Conservation (phyloP, 2,329 filamentous ascomycete species). For the Aspergillus novoparasiticus region DNA sequence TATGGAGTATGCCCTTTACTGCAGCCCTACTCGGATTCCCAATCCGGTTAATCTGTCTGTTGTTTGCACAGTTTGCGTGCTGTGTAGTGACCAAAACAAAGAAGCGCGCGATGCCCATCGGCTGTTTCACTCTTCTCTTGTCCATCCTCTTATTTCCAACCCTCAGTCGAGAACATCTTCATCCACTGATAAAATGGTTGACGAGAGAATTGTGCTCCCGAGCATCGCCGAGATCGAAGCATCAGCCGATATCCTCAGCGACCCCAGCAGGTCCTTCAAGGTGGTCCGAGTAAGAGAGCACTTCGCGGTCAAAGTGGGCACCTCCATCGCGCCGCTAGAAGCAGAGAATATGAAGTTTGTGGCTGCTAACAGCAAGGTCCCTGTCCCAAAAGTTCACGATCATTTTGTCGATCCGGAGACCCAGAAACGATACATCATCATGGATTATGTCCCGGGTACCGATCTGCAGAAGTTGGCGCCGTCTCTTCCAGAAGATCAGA, state of each 20-base stretch:
- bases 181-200: too few relatives aligned
- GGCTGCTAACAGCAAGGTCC: constrained; percentile 17
- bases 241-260: constrained; percentile 19
- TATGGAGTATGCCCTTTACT: too few relatives aligned
- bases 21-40: too few relatives aligned
- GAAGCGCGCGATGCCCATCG: too few relatives aligned
- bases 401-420: constrained; percentile 16
- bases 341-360: constrained; percentile 25
- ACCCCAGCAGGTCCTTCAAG: constrained; percentile 17
- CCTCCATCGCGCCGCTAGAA: constrained; percentile 17
- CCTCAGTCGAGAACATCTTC: too few relatives aligned
- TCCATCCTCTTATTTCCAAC: too few relatives aligned
- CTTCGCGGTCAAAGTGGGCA: constrained; percentile 23
- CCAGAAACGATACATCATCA: constrained; percentile 20
- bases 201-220: constrained; percentile 7
- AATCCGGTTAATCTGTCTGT: too few relatives aligned
- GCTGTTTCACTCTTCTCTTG: too few relatives aligned
- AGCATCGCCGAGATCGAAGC: constrained; percentile 23
- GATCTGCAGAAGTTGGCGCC: constrained; percentile 17
- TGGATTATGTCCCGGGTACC: constrained; percentile 18
- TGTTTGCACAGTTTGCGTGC: too few relatives aligned
- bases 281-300: constrained; percentile 22
- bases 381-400: constrained; percentile 15
- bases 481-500: constrained; percentile 15
- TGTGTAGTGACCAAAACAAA: too few relatives aligned